These are phyloP conservation scores for Mitragyna speciosa DNA, from an alignment of 257 asterid species.

Conservation along the genomic window DNA sequence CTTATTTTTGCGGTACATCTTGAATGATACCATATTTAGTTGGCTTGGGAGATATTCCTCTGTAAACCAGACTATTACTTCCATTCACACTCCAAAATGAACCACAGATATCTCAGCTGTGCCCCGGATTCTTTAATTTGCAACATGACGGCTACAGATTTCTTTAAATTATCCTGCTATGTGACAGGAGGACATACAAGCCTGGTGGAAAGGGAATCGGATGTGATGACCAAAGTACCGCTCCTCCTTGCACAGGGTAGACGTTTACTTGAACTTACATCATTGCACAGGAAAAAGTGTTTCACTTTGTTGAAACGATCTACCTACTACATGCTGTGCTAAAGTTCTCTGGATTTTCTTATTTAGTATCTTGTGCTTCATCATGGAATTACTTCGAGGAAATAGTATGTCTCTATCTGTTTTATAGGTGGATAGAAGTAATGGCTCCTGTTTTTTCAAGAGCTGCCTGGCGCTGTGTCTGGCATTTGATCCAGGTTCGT, in stretches of 20 bases:
- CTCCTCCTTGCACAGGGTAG: constrained; percentile 97
- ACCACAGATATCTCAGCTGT: neutral
- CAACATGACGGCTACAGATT: neutral
- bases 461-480: constrained; percentile 85
- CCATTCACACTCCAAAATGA: neutral
- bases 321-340: neutral
- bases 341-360: neutral
- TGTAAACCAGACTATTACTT: neutral
- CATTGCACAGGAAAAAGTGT: neutral
- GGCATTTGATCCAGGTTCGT: constrained; percentile 85
- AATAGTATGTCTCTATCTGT: neutral
- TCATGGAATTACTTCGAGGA: neutral
- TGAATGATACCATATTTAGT: neutral
- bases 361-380: neutral
- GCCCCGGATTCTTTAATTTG: neutral
- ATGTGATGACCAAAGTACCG: constrained; percentile 56
- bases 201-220: constrained; percentile 48
- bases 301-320: neutral
- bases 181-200: constrained; percentile 65
- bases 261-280: neutral
- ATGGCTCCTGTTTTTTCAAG: constrained; percentile 93
- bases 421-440: constrained; percentile 81
- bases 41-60: neutral
- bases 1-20: too few relatives aligned
- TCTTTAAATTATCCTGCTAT: neutral